Evolutionary conservation across 116 monocot species (phyloP).

Genomic region (Dioscorea cayenensis): DNA sequence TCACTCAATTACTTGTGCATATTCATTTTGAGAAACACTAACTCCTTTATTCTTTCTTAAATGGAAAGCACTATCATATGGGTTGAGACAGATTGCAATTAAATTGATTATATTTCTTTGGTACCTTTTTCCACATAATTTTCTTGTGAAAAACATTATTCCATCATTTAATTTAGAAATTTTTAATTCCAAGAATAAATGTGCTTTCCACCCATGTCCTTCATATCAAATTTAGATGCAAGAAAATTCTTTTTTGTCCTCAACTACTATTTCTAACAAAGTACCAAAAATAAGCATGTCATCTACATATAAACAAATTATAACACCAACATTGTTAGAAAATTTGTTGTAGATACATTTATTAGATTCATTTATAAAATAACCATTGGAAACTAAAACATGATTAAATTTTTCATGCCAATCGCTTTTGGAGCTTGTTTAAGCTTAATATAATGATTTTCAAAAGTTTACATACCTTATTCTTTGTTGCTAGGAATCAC

Average conservation of each 20-base stretch:
- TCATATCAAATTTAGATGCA: conserved; percentile 4
- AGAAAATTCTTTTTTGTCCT: neutral
- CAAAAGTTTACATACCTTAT: conserved; percentile 3
- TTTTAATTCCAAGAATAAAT: no score
- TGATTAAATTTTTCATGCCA: conserved; percentile 1
- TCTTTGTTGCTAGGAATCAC: neutral
- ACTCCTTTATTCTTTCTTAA: neutral
- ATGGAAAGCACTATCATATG: neutral
- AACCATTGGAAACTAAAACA: no score
- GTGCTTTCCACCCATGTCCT: conserved; percentile 1
- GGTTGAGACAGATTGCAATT: neutral
- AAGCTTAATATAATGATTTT: conserved; percentile 9
- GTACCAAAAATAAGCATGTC: neutral
- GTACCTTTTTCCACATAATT: conserved; percentile 3
- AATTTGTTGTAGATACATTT: conserved; percentile 3
- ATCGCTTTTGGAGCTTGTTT: conserved; percentile 5
- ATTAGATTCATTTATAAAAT: neutral
- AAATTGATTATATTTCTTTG: neutral
- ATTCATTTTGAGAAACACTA: no score
- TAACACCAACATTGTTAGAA: neutral
- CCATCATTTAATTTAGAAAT: no score
- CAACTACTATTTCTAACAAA: neutral
- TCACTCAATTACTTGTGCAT: no score
- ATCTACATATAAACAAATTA: conserved; percentile 10
- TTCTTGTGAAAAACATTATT: no score